Evolutionary conservation across 2,329 filamentous ascomycete species (phyloP), one percentile per base, ranked within the genome.

Genomic region (Septoria petroselini): DNA sequence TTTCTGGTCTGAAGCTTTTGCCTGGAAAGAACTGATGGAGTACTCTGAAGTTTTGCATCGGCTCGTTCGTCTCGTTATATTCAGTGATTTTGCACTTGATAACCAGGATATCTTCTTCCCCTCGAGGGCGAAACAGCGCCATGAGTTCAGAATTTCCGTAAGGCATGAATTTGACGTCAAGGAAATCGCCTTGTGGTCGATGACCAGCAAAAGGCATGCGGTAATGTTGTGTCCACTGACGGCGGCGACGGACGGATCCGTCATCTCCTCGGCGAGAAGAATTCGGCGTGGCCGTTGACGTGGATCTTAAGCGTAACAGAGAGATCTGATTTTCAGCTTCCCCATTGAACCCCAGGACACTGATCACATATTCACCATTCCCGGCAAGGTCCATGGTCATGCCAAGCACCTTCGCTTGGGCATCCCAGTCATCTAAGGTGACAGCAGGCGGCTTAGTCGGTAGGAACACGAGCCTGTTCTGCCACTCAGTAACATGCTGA

Each of bases 1-100:
- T 68, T 17, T 74, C 50, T 0, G 80, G 79, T 34, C 65, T 69
- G 50, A 80, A 80, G 5, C 68, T 62, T 1, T 69, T 70, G 45
- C 70, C 62, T 3, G 62, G 45, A 3, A 65, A 53, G 54, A 82
- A 82, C 0, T 68, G 64, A 59, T 81, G 78, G 19, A 70, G 65
- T 12, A 76, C 61, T 41, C 23, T 17, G 34, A 23, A 5, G n/a
- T 18, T 38, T 35, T 38, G 35, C n/a, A n/a, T n/a, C n/a, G n/a
- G n/a, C n/a, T n/a, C n/a, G n/a, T n/a, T n/a, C n/a, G n/a, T n/a
- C n/a, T n/a, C n/a, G n/a, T n/a, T 17, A 18, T 12, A 19, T 9
- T 7, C 23, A 9, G 23, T 27, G 14, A 23, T 31, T 15, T 14
- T 25, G 19, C 29, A 39, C 11, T 17, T n/a, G 21, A 39, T 23